These are phyloP conservation scores for Aspergillus sp. DNA, from an alignment of 2,329 filamentous ascomycete species.

Conservation along the genomic window DNA sequence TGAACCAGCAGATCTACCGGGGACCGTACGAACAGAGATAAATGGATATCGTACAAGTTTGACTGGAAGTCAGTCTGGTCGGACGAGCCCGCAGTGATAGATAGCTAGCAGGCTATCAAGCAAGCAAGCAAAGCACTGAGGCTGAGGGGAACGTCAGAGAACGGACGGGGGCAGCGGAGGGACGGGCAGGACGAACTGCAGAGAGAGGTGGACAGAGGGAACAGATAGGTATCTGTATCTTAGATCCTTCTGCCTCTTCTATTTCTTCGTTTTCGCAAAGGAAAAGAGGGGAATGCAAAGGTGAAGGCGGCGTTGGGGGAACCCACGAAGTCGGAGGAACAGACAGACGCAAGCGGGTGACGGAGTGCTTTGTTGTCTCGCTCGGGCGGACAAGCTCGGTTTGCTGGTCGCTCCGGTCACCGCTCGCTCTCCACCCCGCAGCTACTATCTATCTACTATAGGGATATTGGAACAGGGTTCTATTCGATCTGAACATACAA, in stretches of 20 bases:
- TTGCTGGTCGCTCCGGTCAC: conserved; percentile 24
- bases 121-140: no score
- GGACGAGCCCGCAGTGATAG: no score
- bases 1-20: no score
- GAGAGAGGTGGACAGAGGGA: no score
- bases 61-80: no score
- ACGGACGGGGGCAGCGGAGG: no score
- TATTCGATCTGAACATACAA: not conserved
- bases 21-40: not conserved
- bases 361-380: conserved; percentile 27
- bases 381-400: conserved; percentile 9
- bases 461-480: not conserved
- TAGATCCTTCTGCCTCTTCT: no score
- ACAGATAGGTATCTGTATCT: no score
- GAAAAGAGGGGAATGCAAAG: conserved; percentile 5
- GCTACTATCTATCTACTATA: not conserved
- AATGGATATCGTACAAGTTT: not conserved
- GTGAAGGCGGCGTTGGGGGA: conserved; percentile 4
- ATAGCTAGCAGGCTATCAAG: no score
- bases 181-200: no score
- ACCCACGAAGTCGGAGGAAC: conserved; percentile 6
- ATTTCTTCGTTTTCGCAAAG: not conserved
- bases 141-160: no score
- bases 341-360: conserved; percentile 15
- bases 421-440: conserved; percentile 25